Conservation (phyloP, 305 asterid genomes). For the Solanum hybrid region DNA sequence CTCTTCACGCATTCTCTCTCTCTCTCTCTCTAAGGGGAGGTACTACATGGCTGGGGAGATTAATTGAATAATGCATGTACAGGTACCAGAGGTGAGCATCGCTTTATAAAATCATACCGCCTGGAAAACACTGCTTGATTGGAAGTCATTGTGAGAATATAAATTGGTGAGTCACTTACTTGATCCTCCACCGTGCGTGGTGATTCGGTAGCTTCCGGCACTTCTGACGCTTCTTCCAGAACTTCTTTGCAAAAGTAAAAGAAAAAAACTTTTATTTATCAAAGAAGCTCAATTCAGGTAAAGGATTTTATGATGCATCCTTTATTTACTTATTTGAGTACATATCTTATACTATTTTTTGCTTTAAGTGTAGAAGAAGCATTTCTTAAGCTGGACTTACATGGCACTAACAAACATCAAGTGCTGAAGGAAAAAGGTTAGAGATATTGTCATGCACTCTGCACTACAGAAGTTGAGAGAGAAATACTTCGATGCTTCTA, state of each 20-base stretch:
- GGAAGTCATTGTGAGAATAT: background rate
- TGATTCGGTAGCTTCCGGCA: conserved; percentile 31
- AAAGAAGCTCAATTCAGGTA: too few species aligned
- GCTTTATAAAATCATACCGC: background rate
- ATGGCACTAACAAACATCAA: background rate
- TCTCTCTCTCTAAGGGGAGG: background rate
- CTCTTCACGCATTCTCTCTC: background rate
- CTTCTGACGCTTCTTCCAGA: conserved; percentile 29
- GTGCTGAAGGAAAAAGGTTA: background rate
- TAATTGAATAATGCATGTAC: background rate
- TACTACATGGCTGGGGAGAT: background rate
- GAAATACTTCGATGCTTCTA: background rate
- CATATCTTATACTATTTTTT: background rate
- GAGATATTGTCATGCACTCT: background rate
- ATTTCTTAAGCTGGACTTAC: background rate
- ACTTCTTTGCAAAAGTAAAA: conserved; percentile 18
- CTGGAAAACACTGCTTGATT: background rate
- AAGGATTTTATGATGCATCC: too few species aligned
- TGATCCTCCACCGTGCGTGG: conserved; percentile 36
- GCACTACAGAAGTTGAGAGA: background rate
- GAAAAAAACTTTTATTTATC: background rate
- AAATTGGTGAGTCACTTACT: conserved; percentile 28
- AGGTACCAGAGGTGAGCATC: background rate
- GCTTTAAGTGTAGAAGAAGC: background rate
- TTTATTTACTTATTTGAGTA: too few species aligned